Evolutionary conservation across 495 filamentous ascomycete species (phyloP).

Genomic region (Aspergillus hancockii): DNA sequence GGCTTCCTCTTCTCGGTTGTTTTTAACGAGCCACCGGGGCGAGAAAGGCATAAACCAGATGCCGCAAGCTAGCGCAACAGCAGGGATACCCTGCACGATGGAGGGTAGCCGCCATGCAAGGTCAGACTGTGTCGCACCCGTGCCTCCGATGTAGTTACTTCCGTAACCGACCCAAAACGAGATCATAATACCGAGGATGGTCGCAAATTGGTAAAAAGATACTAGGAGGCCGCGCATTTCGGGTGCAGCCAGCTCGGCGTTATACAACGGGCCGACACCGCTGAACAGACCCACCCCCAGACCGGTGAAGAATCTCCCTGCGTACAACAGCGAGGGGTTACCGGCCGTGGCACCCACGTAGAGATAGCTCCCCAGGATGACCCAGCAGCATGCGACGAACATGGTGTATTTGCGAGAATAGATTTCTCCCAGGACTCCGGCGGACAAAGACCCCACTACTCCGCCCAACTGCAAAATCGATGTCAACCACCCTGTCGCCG

Average conservation of each 20-base stretch:
- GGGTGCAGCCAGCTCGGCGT: conserved; percentile 73
- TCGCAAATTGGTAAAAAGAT: conserved; percentile 78
- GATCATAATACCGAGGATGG: conserved; percentile 71
- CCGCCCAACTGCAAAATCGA: conserved; percentile 76
- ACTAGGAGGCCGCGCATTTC: conserved; percentile 75
- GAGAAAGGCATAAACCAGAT: conserved; percentile 50
- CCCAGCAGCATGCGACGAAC: conserved; percentile 70
- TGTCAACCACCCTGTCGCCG: conserved; percentile 45
- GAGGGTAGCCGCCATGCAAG: conserved; percentile 52
- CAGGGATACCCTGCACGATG: conserved; percentile 49
- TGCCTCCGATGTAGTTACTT: conserved; percentile 43
- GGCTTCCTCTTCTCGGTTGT: conserved; percentile 52
- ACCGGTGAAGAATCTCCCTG: conserved; percentile 68
- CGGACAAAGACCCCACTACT: conserved; percentile 68
- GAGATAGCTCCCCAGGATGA: conserved; percentile 60
- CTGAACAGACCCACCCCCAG: conserved; percentile 64
- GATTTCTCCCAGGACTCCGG: conserved; percentile 54
- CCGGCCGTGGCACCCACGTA: conserved; percentile 52
- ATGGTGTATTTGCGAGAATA: conserved; percentile 70
- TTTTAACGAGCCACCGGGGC: conserved; percentile 49
- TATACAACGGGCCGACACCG: conserved; percentile 65
- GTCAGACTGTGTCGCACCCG: conserved; percentile 36
- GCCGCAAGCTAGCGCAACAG: conserved; percentile 42
- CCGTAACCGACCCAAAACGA: conserved; percentile 76
- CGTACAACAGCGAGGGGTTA: conserved; percentile 60